phyloP scores from a whole-genome alignment of 192 early-diverging fungal genomes.

The Podila epigama region DNA sequence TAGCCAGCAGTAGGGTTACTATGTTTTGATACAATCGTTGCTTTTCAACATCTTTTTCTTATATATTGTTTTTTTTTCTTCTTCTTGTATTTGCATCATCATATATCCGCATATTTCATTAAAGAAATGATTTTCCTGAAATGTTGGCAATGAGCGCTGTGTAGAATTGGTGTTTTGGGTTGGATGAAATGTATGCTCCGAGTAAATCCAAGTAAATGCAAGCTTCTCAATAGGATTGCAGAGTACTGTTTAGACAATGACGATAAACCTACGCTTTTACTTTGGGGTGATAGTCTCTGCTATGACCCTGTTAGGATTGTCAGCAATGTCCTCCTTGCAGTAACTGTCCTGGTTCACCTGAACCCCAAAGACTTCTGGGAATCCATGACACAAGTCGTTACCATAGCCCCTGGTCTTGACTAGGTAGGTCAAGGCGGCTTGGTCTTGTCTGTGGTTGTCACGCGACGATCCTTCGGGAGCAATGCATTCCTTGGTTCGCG shows the following conservation, averaged over 20 bases:
- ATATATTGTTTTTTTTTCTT: neutral
- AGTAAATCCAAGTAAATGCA: too few relatives aligned
- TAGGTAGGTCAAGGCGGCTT: conserved; percentile 55
- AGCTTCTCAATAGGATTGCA: too few relatives aligned
- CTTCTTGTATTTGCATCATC: neutral
- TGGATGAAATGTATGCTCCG: too few relatives aligned
- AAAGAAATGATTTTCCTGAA: too few relatives aligned
- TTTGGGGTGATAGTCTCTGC: neutral
- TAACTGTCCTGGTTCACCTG: conserved; percentile 27
- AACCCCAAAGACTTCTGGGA: conserved; percentile 23
- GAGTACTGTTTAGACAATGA: too few relatives aligned
- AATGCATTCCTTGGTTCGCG: conserved; percentile 54
- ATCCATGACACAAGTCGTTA: conserved; percentile 20
- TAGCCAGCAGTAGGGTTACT: conserved; percentile 10
- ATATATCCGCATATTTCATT: too few relatives aligned
- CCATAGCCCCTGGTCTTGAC: conserved; percentile 44
- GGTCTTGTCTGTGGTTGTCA: conserved; percentile 58
- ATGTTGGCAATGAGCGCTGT: too few relatives aligned
- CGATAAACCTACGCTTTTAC: neutral
- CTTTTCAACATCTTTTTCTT: neutral
- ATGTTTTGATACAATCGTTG: neutral
- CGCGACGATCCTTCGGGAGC: conserved; percentile 56
- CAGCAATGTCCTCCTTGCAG: conserved; percentile 27
- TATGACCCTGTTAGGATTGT: conserved; percentile 5
- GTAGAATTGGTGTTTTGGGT: too few relatives aligned